These are phyloP conservation scores for Capsicum baccatum DNA, from an alignment of 257 asterid genomes.

Conservation along the genomic window DNA sequence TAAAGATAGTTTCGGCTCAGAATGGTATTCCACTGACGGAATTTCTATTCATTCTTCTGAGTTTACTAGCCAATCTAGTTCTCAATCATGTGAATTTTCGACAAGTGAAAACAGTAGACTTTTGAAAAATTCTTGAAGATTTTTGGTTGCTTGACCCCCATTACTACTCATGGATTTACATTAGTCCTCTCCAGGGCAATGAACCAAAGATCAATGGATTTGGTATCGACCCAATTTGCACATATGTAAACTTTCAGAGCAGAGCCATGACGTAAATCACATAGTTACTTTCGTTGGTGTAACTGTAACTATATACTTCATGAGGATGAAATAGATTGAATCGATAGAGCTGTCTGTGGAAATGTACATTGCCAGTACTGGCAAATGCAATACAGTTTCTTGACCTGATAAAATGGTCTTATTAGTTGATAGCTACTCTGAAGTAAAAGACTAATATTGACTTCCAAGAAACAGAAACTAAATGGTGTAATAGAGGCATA, in stretches of 20 bases:
- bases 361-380: background rate
- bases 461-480: background rate
- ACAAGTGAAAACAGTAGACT: constrained; percentile 20
- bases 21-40: constrained; percentile 27
- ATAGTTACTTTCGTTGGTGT: background rate
- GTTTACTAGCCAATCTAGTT: constrained; percentile 20
- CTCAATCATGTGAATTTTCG: constrained; percentile 25
- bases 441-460: background rate
- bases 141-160: constrained; percentile 3
- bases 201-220: constrained; percentile 2
- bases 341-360: constrained; percentile 5
- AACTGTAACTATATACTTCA: constrained; percentile 10
- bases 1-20: constrained; percentile 20
- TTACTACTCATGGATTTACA: background rate
- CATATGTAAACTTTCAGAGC: background rate
- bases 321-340: constrained; percentile 17
- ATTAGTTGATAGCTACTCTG: background rate
- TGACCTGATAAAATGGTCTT: background rate
- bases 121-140: constrained; percentile 17
- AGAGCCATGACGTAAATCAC: constrained; percentile 18
- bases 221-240: background rate
- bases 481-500: background rate
- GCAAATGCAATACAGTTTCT: background rate
- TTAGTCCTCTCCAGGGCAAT: constrained; percentile 6
- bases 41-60: constrained; percentile 22